Evolutionary conservation across 305 asterid species (phyloP).

Genomic region (Coffea humblotiana): DNA sequence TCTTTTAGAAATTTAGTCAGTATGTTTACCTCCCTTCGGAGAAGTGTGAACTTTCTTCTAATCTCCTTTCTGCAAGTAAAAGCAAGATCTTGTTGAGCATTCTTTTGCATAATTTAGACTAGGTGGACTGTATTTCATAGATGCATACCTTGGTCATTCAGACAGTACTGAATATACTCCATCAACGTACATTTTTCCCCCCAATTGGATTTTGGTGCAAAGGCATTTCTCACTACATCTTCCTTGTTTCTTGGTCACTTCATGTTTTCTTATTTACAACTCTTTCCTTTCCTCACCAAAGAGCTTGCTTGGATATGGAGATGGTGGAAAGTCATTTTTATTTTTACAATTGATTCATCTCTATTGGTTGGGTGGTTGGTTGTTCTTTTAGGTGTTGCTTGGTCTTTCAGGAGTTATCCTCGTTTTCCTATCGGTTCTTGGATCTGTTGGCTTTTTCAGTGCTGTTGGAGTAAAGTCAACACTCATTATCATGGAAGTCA

Average conservation of each 20-base stretch:
- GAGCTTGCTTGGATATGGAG: not conserved
- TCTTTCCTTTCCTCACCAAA: not conserved
- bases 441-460: constrained; percentile 97
- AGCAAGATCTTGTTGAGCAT: not conserved
- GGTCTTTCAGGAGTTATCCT: constrained; percentile 98
- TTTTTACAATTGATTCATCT: constrained; percentile 13
- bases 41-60: not conserved
- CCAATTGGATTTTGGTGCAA: not conserved
- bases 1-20: not conserved
- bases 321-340: not conserved
- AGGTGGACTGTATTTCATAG: not conserved
- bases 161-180: not conserved
- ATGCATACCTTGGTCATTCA: not conserved
- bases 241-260: not conserved
- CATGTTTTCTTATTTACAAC: not conserved
- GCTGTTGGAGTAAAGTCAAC: constrained; percentile 94
- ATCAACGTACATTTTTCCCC: not conserved
- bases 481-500: constrained; percentile 98
- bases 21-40: not conserved
- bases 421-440: constrained; percentile 98
- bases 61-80: not conserved
- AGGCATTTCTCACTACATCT: not conserved
- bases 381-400: constrained; percentile 70
- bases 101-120: not conserved
- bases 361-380: constrained; percentile 17